phyloP scores from a whole-genome alignment of 345 rosid species.

The Crucihimalaya himalaica region DNA sequence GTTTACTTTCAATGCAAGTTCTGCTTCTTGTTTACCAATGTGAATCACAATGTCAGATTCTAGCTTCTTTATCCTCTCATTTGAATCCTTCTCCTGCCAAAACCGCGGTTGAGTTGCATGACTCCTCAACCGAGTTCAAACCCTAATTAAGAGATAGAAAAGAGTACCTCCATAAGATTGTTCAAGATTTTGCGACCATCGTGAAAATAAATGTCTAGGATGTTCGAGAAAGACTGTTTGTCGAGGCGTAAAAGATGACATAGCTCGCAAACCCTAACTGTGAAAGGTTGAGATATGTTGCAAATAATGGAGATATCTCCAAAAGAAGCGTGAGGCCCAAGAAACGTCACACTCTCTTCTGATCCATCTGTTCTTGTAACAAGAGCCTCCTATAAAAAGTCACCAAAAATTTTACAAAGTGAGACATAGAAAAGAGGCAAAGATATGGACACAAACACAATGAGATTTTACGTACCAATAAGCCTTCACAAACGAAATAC shows the following conservation, averaged over 20 bases:
- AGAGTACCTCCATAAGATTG: constrained; percentile 76
- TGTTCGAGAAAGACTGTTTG: constrained; percentile 78
- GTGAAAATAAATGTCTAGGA: constrained; percentile 85
- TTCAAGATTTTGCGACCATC: constrained; percentile 84
- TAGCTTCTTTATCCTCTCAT: constrained; percentile 68
- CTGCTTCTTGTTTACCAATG: constrained; percentile 94
- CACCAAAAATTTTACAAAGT: not conserved
- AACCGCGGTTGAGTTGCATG: not conserved
- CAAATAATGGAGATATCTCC: constrained; percentile 92
- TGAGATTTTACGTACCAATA: constrained; percentile 55
- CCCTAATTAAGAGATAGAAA: not conserved
- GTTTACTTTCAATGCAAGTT: constrained; percentile 86
- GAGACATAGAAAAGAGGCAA: not conserved
- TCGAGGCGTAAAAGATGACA: constrained; percentile 85
- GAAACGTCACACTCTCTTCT: constrained; percentile 57
- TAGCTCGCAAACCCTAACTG: constrained; percentile 73
- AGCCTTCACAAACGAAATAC: constrained; percentile 88
- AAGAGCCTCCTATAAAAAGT: constrained; percentile 61
- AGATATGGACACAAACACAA: constrained; percentile 12
- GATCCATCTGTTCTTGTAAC: constrained; percentile 66
- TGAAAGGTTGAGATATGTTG: constrained; percentile 92
- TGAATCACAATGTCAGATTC: constrained; percentile 84
- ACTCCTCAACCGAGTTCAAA: not conserved
- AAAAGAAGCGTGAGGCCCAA: constrained; percentile 68
- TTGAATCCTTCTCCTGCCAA: constrained; percentile 70